These are phyloP conservation scores for Castanea crenata DNA, from an alignment of 306 rosid genomes.

Conservation along the genomic window DNA sequence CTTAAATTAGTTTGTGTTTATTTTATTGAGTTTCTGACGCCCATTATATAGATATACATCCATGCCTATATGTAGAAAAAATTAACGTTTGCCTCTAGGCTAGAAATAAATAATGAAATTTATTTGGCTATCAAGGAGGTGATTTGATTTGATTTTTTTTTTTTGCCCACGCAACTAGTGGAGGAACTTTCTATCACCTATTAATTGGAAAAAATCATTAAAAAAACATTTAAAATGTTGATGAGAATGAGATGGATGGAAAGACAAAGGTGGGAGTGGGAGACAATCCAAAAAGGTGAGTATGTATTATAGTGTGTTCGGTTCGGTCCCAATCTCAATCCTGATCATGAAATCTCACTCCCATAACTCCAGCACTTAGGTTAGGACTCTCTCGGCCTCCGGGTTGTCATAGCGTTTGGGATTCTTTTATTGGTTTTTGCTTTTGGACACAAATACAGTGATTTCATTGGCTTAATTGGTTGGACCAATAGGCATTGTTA, in stretches of 20 bases:
- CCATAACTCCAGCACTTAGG: conserved; percentile 22
- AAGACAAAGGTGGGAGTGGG: background rate
- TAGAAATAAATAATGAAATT: no score
- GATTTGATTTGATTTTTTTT: no score
- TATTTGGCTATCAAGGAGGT: no score
- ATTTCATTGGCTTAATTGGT: conserved; percentile 32
- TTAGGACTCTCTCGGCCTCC: background rate
- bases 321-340: background rate
- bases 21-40: no score
- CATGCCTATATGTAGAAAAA: no score
- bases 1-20: no score
- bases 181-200: no score
- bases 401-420: conserved; percentile 27
- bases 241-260: no score
- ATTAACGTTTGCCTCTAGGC: no score
- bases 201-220: background rate
- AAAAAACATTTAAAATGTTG: background rate
- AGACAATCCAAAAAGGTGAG: background rate
- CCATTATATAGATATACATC: no score
- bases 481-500: conserved; percentile 35
- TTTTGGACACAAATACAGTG: conserved; percentile 8
- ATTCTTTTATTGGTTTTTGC: conserved; percentile 21
- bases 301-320: conserved; percentile 13
- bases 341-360: conserved; percentile 19
- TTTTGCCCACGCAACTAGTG: no score